These are phyloP conservation scores for Rubus idaeus DNA, from an alignment of 306 rosid species.

Conservation along the genomic window DNA sequence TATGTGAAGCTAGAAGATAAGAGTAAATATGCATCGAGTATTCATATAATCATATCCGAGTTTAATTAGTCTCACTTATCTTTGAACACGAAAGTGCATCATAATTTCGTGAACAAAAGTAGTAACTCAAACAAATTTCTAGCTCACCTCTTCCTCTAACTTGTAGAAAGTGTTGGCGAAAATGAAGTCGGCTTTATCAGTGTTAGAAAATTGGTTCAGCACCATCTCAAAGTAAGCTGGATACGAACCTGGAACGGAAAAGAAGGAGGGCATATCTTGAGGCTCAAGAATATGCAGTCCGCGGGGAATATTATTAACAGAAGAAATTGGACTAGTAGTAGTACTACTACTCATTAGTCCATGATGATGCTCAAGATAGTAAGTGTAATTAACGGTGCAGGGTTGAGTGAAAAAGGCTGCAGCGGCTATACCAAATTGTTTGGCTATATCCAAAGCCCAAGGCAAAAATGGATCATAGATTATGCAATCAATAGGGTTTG, in stretches of 20 bases:
- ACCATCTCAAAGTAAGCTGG: constrained; percentile 53
- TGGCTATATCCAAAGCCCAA: constrained; percentile 60
- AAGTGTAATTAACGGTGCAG: constrained; percentile 46
- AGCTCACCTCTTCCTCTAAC: constrained; percentile 54
- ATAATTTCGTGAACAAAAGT: background rate
- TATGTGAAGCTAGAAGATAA: background rate
- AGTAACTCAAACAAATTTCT: background rate
- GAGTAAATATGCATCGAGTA: no score
- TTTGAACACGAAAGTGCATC: no score
- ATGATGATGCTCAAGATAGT: constrained; percentile 41
- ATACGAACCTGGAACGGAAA: constrained; percentile 33
- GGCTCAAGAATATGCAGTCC: constrained; percentile 53
- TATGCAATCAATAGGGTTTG: constrained; percentile 40
- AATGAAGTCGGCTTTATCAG: constrained; percentile 45
- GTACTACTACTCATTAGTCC: constrained; percentile 14
- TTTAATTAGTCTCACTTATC: no score
- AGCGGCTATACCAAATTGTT: constrained; percentile 39
- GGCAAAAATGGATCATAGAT: constrained; percentile 48
- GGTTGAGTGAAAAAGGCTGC: constrained; percentile 61
- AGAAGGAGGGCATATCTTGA: constrained; percentile 52
- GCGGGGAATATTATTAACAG: constrained; percentile 8
- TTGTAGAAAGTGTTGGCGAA: constrained; percentile 61
- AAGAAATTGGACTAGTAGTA: background rate
- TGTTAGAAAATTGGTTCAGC: constrained; percentile 50
- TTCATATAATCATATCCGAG: no score